These are phyloP conservation scores for Sesbania bispinosa DNA, from an alignment of 306 rosid species.

Conservation along the genomic window DNA sequence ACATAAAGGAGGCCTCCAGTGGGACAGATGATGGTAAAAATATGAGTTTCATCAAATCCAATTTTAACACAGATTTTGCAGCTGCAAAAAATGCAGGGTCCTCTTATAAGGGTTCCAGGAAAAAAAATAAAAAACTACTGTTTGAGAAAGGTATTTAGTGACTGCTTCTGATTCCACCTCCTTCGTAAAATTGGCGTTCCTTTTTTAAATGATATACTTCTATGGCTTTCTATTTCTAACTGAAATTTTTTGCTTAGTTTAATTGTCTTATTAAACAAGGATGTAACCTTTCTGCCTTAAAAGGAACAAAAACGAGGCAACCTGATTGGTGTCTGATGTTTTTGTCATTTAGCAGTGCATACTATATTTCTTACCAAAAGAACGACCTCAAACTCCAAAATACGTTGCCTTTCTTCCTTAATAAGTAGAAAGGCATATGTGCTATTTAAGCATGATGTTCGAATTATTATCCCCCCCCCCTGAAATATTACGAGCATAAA, in stretches of 20 bases:
- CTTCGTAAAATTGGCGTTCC: slow-evolving; percentile 6
- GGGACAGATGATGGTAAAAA: slow-evolving; percentile 74
- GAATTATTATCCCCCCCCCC: neutral
- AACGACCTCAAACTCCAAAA: neutral
- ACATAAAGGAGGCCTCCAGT: slow-evolving; percentile 67
- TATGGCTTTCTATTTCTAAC: slow-evolving; percentile 10
- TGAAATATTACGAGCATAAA: slow-evolving; percentile 7
- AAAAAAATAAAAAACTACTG: slow-evolving; percentile 53
- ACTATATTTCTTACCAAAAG: neutral
- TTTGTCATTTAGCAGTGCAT: slow-evolving; percentile 5
- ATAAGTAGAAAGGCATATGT: slow-evolving; percentile 9
- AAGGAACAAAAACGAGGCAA: neutral
- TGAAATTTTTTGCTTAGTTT: slow-evolving; percentile 18
- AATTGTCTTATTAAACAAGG: slow-evolving; percentile 14
- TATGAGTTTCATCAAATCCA: slow-evolving; percentile 44
- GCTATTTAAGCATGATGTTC: slow-evolving; percentile 12
- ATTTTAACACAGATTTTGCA: slow-evolving; percentile 43
- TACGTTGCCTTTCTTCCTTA: neutral
- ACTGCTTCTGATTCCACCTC: slow-evolving; percentile 16
- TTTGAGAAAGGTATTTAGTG: slow-evolving; percentile 53
- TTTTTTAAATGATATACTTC: slow-evolving; percentile 15
- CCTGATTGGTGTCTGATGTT: slow-evolving; percentile 17
- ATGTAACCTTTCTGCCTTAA: neutral
- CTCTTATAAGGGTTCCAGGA: slow-evolving; percentile 53
- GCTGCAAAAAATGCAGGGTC: slow-evolving; percentile 45